Base-by-base conservation (phyloP, 2,329 filamentous ascomycete species). In the Colletotrichum limetticola region DNA sequence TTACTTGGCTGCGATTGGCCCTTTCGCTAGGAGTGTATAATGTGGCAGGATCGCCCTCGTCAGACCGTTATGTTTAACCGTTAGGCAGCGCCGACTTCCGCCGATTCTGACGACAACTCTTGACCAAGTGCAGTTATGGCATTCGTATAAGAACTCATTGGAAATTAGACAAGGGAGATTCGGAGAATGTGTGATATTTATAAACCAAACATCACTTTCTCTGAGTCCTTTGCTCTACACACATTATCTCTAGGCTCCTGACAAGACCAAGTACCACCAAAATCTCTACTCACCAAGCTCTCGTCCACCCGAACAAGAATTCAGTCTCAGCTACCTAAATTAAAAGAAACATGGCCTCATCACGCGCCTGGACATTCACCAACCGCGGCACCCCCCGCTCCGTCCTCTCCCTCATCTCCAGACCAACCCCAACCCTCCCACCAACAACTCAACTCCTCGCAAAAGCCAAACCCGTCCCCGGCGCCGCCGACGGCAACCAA, bases 331-430 rank as follows among this genome's bases (percentile, higher is more conserved):
- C 35, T 28, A 6, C 14, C 9, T 4, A 32, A 4, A 35, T 22
- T 14, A 1, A 1, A 12, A 6, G 6, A 30, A n/a, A 16, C 11
- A 74, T 74, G 71, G 61, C 68, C 22, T 74, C 72, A 19, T 78
- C 74, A 12, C 71, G 77, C 68, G 77, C 79, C 16, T 81, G 80
- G 80, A 75, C 74, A 22, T 80, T 80, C 62, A 76, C 78, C 14
- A n/a, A 75, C 8, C 78, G 80, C 26, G 80, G 80, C 35, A 73
- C 72, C 11, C 78, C 80, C 12, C 74, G 75, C 24, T 67, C 77
- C 30, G 76, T 80, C 26, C 76, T 82, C 57, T 73, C 75, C 5
- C 77, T 82, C 58, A 75, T 74, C 4, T 68, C 76, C 4, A 72
- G 72, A 0, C 76, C 78, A 1, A 60, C 72, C 1, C 79, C 80